Evolutionary conservation across 345 rosid species (phyloP).

Genomic region (Gossypium stocksii): DNA sequence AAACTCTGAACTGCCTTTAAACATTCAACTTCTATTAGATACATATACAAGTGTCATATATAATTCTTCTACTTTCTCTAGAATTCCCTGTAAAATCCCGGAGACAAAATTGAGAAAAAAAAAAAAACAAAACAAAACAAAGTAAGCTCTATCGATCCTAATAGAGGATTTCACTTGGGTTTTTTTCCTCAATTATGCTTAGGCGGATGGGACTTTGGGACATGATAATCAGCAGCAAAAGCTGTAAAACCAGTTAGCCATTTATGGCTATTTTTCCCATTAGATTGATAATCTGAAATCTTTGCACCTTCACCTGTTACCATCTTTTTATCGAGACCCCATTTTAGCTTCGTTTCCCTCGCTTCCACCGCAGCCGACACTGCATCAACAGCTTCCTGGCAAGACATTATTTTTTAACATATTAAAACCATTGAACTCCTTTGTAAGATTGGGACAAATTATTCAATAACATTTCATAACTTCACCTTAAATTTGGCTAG

Average conservation of each 20-base stretch:
- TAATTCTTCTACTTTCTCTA: not conserved
- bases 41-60: slow-evolving; percentile 26
- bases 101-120: slow-evolving; percentile 16
- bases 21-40: slow-evolving; percentile 21
- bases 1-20: not conserved
- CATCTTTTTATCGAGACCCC: slow-evolving; percentile 12
- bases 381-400: slow-evolving; percentile 14
- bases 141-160: not conserved
- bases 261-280: slow-evolving; percentile 20
- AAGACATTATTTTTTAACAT: no score
- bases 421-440: no score
- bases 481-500: slow-evolving; percentile 10
- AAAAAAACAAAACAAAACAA: not conserved
- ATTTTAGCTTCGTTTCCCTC: slow-evolving; percentile 23
- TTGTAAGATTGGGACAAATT: no score
- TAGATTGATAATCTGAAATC: slow-evolving; percentile 22
- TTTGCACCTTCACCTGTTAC: slow-evolving; percentile 6
- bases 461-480: no score
- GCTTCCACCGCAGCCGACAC: slow-evolving; percentile 18
- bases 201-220: slow-evolving; percentile 50
- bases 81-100: not conserved
- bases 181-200: slow-evolving; percentile 42
- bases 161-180: not conserved
- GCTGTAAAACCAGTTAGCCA: slow-evolving; percentile 32
- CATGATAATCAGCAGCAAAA: slow-evolving; percentile 49